phyloP scores from a whole-genome alignment of 2,329 filamentous ascomycete genomes.

The Apiospora rasikravindrae region DNA sequence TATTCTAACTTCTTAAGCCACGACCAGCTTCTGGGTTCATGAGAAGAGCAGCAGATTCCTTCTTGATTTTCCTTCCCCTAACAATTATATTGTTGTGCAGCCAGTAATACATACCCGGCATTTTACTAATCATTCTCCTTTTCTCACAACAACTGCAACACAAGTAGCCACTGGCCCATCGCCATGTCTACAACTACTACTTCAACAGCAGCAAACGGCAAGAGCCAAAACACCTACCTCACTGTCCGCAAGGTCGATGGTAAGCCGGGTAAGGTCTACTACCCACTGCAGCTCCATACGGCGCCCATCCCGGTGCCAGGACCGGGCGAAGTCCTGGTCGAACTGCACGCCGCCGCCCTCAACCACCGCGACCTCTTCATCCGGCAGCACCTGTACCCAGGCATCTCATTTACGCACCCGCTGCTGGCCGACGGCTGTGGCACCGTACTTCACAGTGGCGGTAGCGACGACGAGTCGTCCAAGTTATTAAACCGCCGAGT shows the following conservation, averaged over 20 bases:
- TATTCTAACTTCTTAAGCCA: not conserved
- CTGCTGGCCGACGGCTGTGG: conserved; percentile 85
- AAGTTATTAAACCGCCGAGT: conserved; percentile 71
- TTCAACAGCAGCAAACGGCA: not conserved
- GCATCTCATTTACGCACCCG: conserved; percentile 77
- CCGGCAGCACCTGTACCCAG: conserved; percentile 89
- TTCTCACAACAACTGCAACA: not conserved
- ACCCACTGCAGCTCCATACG: conserved; percentile 70
- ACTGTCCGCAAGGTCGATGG: conserved; percentile 74
- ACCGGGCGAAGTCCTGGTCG: conserved; percentile 73
- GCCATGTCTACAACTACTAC: not conserved
- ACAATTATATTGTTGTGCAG: not conserved
- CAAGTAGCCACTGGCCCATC: not conserved
- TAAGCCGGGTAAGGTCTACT: conserved; percentile 88
- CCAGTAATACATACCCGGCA: not conserved
- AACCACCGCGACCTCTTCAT: conserved; percentile 97
- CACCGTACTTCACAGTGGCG: conserved; percentile 68
- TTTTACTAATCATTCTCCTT: not conserved
- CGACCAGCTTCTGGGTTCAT: not conserved
- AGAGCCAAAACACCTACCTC: conserved; percentile 48
- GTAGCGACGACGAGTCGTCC: conserved; percentile 52
- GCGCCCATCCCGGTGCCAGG: conserved; percentile 67
- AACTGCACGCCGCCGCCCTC: conserved; percentile 78
- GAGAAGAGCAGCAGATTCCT: not conserved
- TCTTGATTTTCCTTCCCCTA: not conserved